Percentiles rank a stretch among this genome's conserved stretches.
phyloP scores from a whole-genome alignment of 2,329 filamentous ascomycete genomes.

The Exophiala sp. region DNA sequence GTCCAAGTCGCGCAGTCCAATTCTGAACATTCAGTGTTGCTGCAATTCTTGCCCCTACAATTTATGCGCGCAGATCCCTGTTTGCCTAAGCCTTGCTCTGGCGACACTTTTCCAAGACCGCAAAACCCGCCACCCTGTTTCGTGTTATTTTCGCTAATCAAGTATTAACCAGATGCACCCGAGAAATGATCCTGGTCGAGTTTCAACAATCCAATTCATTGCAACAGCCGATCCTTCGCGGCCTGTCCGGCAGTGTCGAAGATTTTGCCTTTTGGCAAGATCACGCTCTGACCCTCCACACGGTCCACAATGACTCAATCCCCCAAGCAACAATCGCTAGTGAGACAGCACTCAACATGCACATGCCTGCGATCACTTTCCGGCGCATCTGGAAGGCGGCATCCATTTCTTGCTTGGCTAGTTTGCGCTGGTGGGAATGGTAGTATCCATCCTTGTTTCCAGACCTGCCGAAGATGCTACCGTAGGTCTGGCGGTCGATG shows the following conservation, averaged over 20 bases:
- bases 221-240: neutral
- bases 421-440: conserved; percentile 53
- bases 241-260: neutral
- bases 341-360: conserved; percentile 33
- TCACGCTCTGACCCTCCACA: conserved; percentile 17
- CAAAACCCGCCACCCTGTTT: neutral
- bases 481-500: conserved; percentile 54
- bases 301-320: conserved; percentile 19
- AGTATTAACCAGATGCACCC: conserved; percentile 19
- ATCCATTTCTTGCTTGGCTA: conserved; percentile 56
- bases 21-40: neutral
- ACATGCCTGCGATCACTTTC: conserved; percentile 49
- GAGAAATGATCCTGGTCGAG: conserved; percentile 21
- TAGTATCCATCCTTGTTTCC: conserved; percentile 42
- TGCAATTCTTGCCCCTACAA: neutral
- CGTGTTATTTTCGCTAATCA: conserved; percentile 4
- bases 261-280: neutral
- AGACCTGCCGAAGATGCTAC: conserved; percentile 38
- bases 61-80: neutral
- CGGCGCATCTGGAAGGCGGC: conserved; percentile 59
- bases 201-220: neutral
- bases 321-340: conserved; percentile 30
- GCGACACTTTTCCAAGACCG: neutral
- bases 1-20: neutral
- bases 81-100: neutral